A percentile compares a stretch with the other conserved stretches of the same genome.
phyloP scores from a whole-genome alignment of 2,329 filamentous ascomycete species.

The Shiraia bambusicola region DNA sequence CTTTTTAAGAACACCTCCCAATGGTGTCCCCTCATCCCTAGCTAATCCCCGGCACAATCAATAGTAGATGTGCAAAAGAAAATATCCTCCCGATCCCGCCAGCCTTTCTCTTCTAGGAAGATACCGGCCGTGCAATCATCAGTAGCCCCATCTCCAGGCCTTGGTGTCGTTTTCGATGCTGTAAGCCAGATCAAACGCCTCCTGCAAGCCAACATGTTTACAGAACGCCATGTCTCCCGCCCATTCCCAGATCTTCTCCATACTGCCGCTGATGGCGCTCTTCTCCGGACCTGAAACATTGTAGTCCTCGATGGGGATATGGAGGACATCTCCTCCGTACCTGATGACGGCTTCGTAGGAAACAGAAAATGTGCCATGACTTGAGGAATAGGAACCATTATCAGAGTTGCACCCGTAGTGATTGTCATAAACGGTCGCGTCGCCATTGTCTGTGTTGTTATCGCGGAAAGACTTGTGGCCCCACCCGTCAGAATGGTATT shows the following conservation, averaged over 20 bases:
- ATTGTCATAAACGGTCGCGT: neutral
- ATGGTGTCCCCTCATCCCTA: too few species aligned
- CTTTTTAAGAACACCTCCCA: too few species aligned
- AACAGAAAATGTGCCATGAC: constrained; percentile 14
- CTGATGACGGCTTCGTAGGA: constrained; percentile 25
- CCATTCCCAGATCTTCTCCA: constrained; percentile 33
- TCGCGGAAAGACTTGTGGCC: too few species aligned
- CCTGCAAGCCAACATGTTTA: constrained; percentile 19
- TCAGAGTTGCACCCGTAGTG: neutral
- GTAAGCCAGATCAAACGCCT: constrained; percentile 26
- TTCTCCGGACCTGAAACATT: constrained; percentile 25
- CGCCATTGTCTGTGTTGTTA: too few species aligned
- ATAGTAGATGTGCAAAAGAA: too few species aligned
- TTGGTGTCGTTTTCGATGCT: constrained; percentile 8
- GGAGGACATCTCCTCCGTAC: constrained; percentile 8
- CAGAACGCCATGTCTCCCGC: constrained; percentile 20
- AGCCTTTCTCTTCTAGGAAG: too few species aligned
- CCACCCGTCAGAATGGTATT: too few species aligned
- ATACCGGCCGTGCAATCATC: too few species aligned
- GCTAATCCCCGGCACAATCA: too few species aligned
- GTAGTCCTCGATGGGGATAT: constrained; percentile 19
- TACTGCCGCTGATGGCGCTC: constrained; percentile 8
- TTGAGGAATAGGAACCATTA: neutral
- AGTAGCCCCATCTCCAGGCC: neutral
- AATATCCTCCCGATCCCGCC: too few species aligned